Evolutionary conservation across 768 basidiomycete species (phyloP).

Genomic region (Mycena kentingensis): DNA sequence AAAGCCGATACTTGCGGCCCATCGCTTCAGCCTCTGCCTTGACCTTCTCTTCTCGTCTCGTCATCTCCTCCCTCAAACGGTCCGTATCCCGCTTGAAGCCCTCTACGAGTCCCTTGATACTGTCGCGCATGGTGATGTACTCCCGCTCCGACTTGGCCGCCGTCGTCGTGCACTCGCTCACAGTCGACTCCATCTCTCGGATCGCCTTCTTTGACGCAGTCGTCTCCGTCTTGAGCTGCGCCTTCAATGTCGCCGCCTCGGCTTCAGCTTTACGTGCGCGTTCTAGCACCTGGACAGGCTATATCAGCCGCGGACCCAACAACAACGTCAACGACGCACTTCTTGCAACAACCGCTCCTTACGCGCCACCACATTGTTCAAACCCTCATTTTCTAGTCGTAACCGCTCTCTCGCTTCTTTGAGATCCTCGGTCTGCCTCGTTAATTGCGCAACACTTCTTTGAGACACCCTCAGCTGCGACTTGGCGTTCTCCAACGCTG

Average conservation of each 20-base stretch:
- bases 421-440: slow-evolving; percentile 83
- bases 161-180: slow-evolving; percentile 72
- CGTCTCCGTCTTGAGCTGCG: slow-evolving; percentile 74
- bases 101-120: slow-evolving; percentile 70
- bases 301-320: not conserved
- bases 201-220: slow-evolving; percentile 71
- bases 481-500: slow-evolving; percentile 85
- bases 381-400: slow-evolving; percentile 80
- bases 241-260: slow-evolving; percentile 66
- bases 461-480: slow-evolving; percentile 79
- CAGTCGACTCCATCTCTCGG: slow-evolving; percentile 76
- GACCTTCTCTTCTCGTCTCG: slow-evolving; percentile 68
- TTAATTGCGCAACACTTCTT: slow-evolving; percentile 79
- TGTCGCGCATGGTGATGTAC: slow-evolving; percentile 77
- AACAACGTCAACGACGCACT: slow-evolving; percentile 40
- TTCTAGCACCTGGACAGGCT: slow-evolving; percentile 61
- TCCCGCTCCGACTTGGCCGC: slow-evolving; percentile 84
- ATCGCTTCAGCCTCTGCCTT: slow-evolving; percentile 66
- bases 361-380: slow-evolving; percentile 85
- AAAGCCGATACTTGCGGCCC: slow-evolving; percentile 66
- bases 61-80: slow-evolving; percentile 71
- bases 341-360: slow-evolving; percentile 89
- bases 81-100: slow-evolving; percentile 77
- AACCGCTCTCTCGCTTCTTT: slow-evolving; percentile 85
- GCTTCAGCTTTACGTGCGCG: slow-evolving; percentile 86